Evolutionary conservation across 176 grass and related monocot species (phyloP).

Genomic region (Hsuehochloa calcarea): DNA sequence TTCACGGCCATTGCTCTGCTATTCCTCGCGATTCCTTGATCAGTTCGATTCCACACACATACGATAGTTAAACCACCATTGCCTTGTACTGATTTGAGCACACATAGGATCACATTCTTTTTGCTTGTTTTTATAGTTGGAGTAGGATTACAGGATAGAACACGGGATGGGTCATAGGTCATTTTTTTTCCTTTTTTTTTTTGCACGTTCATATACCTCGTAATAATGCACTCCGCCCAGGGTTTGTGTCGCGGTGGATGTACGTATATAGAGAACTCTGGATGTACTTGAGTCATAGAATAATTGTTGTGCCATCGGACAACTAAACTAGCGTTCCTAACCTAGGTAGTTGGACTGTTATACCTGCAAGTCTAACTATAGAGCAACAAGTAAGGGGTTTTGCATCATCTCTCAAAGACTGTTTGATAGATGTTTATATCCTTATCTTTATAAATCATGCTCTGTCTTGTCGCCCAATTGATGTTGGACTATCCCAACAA

Average conservation of each 20-base stretch:
- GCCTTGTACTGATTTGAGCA: constrained; percentile 14
- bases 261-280: constrained; percentile 21
- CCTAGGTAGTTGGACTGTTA: no score
- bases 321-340: no score
- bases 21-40: constrained; percentile 41
- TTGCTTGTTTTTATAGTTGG: constrained; percentile 21
- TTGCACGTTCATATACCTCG: not conserved
- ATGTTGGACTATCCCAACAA: no score
- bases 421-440: no score
- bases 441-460: no score
- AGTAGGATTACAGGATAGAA: constrained; percentile 37
- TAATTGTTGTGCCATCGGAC: not conserved
- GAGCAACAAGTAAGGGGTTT: no score
- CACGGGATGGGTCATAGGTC: constrained; percentile 16
- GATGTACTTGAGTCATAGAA: constrained; percentile 11
- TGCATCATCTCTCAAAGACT: no score
- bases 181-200: constrained; percentile 35
- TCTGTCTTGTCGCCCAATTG: no score
- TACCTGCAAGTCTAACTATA: no score
- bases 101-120: constrained; percentile 32
- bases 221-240: constrained; percentile 20
- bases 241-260: constrained; percentile 30
- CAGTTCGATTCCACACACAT: not conserved
- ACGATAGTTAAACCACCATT: constrained; percentile 6
- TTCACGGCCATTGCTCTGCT: constrained; percentile 23